Base-by-base conservation (phyloP, 495 filamentous ascomycete genomes). In the Astrothelium macrocarpum region DNA sequence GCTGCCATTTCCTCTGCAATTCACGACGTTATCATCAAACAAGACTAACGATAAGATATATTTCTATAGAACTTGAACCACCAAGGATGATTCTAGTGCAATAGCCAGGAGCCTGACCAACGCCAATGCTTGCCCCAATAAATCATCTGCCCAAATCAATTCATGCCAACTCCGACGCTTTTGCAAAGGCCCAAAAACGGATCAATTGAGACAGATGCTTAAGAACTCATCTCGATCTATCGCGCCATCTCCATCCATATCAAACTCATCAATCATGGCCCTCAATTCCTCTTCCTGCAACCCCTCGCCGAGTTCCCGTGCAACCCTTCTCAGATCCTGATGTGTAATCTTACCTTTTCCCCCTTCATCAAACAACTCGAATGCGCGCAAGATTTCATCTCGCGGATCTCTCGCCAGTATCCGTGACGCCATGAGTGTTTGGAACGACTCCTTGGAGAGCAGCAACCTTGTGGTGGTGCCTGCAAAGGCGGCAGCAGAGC, bases 231-330 rank as follows among this genome's bases (percentile, higher is more conserved):
- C 93, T 70, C 86, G 79, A 66, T 85, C 89, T 63, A 97, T 94
- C 67, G 86, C 90, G 5, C 90, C 90, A 68, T 95, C 92, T 0
- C 90, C 91, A 73, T 93, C 88, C 63, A 96, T 78, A 79, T 98
- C 94, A 81, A 98, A 98, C 78, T 98, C 94, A 76, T 96, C 91
- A 78, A 98, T 90, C 94, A 98, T 98, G 71, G 93, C 90, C 65
- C 81, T 79, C 49, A 98, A 76, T 76, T 98, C 93, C 67, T 95
- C 90, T 71, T 98, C 92, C 70, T 95, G 90, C 43, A 98, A 78
- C 3, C 84, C 85, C 75, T 98, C 93, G 0, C 92, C 92, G 26
- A 98, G 75, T 76, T 97, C 94, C 68, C 91, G 82, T 66, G 94
- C 91, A 59, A 98, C 93, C 34, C 89, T 78, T 63, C 90, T 77